A percentile compares a stretch with the other conserved stretches of the same genome.
Conservation (phyloP, 2,329 filamentous ascomycete genomes). For the Diaporthe destruens region DNA sequence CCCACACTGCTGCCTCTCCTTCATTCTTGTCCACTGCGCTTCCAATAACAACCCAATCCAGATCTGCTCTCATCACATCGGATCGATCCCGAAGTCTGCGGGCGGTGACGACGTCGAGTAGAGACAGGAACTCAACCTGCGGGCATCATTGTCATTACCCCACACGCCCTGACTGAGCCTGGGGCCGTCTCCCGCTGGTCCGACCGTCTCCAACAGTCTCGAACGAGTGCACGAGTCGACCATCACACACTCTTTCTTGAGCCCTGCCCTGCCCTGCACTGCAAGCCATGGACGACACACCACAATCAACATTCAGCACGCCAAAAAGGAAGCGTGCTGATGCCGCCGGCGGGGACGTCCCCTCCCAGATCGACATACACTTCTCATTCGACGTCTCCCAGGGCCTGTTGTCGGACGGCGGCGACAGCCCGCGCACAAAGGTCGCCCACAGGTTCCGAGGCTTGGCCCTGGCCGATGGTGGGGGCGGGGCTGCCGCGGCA, state of each 20-base stretch:
- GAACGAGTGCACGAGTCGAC: conserved; percentile 8
- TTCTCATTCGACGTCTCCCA: conserved; percentile 61
- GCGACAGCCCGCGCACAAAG: conserved; percentile 65
- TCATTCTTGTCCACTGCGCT: neutral
- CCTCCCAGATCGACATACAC: conserved; percentile 41
- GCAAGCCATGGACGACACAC: conserved; percentile 35
- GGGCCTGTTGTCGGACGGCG: conserved; percentile 56
- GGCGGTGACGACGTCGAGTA: neutral
- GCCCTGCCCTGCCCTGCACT: neutral
- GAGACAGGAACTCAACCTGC: neutral
- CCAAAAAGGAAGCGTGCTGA: conserved; percentile 49
- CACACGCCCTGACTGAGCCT: neutral
- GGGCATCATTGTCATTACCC: conserved; percentile 11
- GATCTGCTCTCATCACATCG: neutral
- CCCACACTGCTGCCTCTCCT: neutral
- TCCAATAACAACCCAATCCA: neutral
- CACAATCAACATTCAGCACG: conserved; percentile 45
- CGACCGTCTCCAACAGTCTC: conserved; percentile 20
- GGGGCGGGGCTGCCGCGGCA: conserved; percentile 57
- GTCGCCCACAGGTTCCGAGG: conserved; percentile 66
- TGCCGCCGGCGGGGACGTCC: conserved; percentile 40
- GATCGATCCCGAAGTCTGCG: conserved; percentile 6
- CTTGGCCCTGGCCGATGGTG: conserved; percentile 58
- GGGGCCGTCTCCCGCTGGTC: neutral
- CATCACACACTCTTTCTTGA: neutral